Percentiles rank a stretch among this genome's conserved stretches.
These are phyloP conservation scores for Botrytis fragariae DNA, from an alignment of 2,329 filamentous ascomycete genomes.

Conservation along the genomic window DNA sequence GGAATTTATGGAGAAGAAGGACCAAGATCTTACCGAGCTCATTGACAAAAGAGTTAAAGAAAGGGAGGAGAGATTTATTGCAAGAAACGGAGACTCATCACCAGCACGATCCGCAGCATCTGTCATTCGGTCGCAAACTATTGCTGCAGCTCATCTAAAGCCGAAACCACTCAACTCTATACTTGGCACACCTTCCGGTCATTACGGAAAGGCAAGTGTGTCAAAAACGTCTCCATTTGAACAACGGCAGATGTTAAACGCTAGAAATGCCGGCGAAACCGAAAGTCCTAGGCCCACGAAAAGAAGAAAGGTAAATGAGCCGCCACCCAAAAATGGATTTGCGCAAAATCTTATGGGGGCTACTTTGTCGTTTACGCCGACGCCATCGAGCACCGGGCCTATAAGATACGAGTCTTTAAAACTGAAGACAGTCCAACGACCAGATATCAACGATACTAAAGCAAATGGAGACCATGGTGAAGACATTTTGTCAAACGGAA, in stretches of 20 bases:
- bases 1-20: conserved; percentile 67
- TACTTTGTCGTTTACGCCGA: conserved; percentile 42
- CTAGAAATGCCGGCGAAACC: conserved; percentile 21
- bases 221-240: conserved; percentile 65
- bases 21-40: conserved; percentile 76
- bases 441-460: conserved; percentile 27
- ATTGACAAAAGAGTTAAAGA: conserved; percentile 66
- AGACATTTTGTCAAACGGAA: conserved; percentile 1
- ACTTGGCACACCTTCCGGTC: conserved; percentile 58
- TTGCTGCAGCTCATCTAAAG: conserved; percentile 46
- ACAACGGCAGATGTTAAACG: conserved; percentile 44
- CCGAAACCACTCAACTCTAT: conserved; percentile 61
- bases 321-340: conserved; percentile 48
- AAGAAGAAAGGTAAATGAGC: conserved; percentile 42
- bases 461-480: conserved; percentile 4
- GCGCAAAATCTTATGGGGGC: conserved; percentile 52
- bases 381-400: conserved; percentile 29
- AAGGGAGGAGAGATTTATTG: conserved; percentile 48
- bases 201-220: conserved; percentile 58
- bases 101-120: conserved; percentile 33
- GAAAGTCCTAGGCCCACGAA: conserved; percentile 42
- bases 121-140: conserved; percentile 24
- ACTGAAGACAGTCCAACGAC: conserved; percentile 12
- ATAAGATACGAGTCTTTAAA: conserved; percentile 33
- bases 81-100: conserved; percentile 34